phyloP scores from a whole-genome alignment of 306 rosid genomes.

The Hippophae tibetana region DNA sequence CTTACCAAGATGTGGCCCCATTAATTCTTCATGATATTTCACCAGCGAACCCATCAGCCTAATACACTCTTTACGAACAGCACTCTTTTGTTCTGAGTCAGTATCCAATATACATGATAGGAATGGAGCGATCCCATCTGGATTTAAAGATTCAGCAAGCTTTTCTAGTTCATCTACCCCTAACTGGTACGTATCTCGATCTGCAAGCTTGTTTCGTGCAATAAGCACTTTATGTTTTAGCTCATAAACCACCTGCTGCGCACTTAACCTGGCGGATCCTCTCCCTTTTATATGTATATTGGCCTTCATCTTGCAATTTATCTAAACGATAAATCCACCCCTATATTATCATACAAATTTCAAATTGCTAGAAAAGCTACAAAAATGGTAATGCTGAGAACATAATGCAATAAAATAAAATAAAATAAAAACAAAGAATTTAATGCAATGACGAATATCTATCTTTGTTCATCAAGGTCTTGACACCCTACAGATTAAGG shows the following conservation, averaged over 20 bases:
- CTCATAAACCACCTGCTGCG: constrained; percentile 39
- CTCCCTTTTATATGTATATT: constrained; percentile 27
- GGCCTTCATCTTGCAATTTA: constrained; percentile 38
- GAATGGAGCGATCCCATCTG: constrained; percentile 48
- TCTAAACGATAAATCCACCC: background rate
- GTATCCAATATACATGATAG: constrained; percentile 58
- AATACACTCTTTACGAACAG: constrained; percentile 54
- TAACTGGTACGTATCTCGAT: constrained; percentile 66
- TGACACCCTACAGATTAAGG: too few relatives aligned
- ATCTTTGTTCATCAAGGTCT: too few relatives aligned
- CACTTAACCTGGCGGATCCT: constrained; percentile 24
- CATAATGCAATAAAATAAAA: too few relatives aligned
- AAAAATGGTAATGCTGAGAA: too few relatives aligned
- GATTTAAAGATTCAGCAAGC: constrained; percentile 33
- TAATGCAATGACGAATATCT: too few relatives aligned
- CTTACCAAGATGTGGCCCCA: constrained; percentile 50
- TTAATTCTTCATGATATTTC: constrained; percentile 24
- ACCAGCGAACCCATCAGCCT: constrained; percentile 45
- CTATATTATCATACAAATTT: background rate
- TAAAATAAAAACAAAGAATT: too few relatives aligned
- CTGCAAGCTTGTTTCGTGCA: constrained; percentile 68
- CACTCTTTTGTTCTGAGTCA: constrained; percentile 53
- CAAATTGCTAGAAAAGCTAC: background rate
- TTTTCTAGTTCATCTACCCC: constrained; percentile 62
- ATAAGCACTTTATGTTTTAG: constrained; percentile 43